phyloP scores from a whole-genome alignment of 1,284 basidiomycete species.

The Moniliophthora roreri region DNA sequence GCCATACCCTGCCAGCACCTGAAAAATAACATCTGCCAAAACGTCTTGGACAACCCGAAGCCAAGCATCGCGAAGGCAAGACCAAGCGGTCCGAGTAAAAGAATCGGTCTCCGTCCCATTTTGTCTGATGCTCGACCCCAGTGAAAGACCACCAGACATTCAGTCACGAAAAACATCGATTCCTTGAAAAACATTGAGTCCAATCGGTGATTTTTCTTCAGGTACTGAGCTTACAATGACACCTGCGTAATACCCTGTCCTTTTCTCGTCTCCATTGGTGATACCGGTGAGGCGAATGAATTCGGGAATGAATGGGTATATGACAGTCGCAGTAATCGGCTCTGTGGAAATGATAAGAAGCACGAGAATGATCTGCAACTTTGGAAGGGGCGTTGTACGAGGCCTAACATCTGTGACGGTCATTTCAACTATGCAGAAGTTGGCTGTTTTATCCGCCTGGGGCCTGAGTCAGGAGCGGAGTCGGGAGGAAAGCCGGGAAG shows the following conservation, averaged over 20 bases:
- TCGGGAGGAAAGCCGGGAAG: too few species aligned
- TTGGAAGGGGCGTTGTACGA: slow-evolving; percentile 38
- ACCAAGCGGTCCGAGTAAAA: slow-evolving; percentile 37
- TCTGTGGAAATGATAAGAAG: slow-evolving; percentile 45
- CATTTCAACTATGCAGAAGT: too few species aligned
- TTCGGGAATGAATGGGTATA: slow-evolving; percentile 55
- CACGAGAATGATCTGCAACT: slow-evolving; percentile 38
- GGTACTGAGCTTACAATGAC: slow-evolving; percentile 31
- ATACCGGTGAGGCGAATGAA: slow-evolving; percentile 48
- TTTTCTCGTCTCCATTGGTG: slow-evolving; percentile 42
- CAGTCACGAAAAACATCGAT: slow-evolving; percentile 34
- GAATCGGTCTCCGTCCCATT: slow-evolving; percentile 34
- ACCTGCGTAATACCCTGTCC: slow-evolving; percentile 54
- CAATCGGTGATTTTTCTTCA: not conserved
- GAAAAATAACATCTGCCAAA: slow-evolving; percentile 21
- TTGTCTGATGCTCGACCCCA: slow-evolving; percentile 40
- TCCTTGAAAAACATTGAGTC: slow-evolving; percentile 21
- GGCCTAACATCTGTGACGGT: not conserved
- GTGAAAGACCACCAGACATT: slow-evolving; percentile 35
- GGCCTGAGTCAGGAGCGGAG: too few species aligned
- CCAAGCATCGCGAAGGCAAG: slow-evolving; percentile 30
- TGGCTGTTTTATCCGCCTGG: too few species aligned
- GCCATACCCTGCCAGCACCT: slow-evolving; percentile 23
- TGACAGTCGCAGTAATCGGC: slow-evolving; percentile 46
- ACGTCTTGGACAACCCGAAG: slow-evolving; percentile 35